Evolutionary conservation across 768 basidiomycete species (phyloP), one percentile per base, ranked within the genome.

Genomic region (Mycena rebaudengoi): DNA sequence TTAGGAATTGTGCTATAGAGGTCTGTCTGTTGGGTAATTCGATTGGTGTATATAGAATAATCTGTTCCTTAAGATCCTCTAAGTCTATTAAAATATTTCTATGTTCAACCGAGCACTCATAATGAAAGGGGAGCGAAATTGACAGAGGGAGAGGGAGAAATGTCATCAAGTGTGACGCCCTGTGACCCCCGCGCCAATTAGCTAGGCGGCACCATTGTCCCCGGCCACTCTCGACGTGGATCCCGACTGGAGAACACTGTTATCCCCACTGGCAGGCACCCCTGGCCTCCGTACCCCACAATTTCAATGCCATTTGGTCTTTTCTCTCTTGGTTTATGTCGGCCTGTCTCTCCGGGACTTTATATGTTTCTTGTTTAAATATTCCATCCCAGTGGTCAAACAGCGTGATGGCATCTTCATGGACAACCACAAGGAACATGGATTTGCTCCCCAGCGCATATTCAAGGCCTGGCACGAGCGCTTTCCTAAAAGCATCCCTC

Each of bases 391-490:
- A 8, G 33, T n/a, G 30, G 50, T 51, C n/a, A 33, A 23, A 20
- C 50, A 51, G 7, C 33, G 50, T 4, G 50, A n/a, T 14, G 50
- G 50, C 4, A 23, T 51, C 10, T 51, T 51, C 33, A 51, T 51
- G 50, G 50, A 33, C 30, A 14, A 35, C 26, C 25, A 12, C 21
- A 20, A 7, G 3, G 25, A 14, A 5, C 7, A 44, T 14, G 41
- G 21, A 8, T 43, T 54, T 40, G 39, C 26, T 13, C 40, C 53
- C 16, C 18, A 7, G 39, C 40, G 39, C 16, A 33, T 43, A 3
- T 45, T 56, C 41, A n/a, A 56, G 20, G 41, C 41, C 29, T 44
- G 54, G 54, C 40, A 43, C 30, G n/a, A 45, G 20, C 30, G 54
- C 18, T 56, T 43, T 39, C 41, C 35, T 16, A 39, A 53, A 41